These are phyloP conservation scores for Beta vulgaris DNA, from an alignment of 148 eudicot species.

Conservation along the genomic window DNA sequence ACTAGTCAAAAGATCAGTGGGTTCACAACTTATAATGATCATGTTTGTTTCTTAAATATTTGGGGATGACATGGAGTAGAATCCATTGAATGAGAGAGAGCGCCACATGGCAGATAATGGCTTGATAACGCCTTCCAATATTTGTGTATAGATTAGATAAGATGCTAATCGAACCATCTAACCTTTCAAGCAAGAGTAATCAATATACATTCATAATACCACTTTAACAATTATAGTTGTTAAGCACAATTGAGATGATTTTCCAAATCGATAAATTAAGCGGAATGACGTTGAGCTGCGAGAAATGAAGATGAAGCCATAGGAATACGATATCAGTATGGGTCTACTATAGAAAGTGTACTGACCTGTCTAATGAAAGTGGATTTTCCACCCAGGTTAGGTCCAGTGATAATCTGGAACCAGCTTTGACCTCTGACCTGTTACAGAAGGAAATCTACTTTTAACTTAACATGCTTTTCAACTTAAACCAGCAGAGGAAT, in stretches of 20 bases:
- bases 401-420: constrained; percentile 99
- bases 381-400: constrained; percentile 99
- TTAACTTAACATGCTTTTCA: constrained; percentile 1
- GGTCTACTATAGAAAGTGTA: background rate
- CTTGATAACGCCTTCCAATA: too few species aligned
- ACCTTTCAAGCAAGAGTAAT: background rate
- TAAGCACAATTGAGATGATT: background rate
- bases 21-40: too few species aligned
- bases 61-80: too few species aligned
- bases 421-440: constrained; percentile 88
- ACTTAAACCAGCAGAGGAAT: constrained; percentile 6
- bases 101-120: too few species aligned
- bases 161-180: background rate
- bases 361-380: constrained; percentile 91
- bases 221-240: background rate
- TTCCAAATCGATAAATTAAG: background rate
- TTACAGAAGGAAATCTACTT: constrained; percentile 14
- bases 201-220: background rate
- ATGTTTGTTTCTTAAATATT: too few species aligned
- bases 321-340: background rate
- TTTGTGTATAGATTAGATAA: too few species aligned
- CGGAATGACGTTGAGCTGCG: background rate
- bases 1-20: too few species aligned
- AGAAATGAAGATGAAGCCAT: background rate
- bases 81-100: too few species aligned